Evolutionary conservation across 176 grass and related monocot species (phyloP).

Genomic region (Cenchrus americanus): DNA sequence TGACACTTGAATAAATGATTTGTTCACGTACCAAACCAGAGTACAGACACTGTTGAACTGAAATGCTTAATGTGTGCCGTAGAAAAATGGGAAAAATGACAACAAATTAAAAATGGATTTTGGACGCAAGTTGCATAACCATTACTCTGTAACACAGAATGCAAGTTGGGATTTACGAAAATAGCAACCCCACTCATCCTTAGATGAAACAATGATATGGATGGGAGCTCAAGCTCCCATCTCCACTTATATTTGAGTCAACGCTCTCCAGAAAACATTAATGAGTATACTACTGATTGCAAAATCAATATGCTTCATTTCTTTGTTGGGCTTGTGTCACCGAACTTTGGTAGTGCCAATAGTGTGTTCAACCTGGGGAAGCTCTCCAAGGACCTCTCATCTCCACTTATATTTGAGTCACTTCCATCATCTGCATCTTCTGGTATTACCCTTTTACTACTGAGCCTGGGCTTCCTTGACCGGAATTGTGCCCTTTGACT

Average conservation of each 20-base stretch:
- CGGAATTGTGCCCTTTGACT: conserved; percentile 7
- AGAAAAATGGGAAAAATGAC: conserved; percentile 34
- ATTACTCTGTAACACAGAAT: conserved; percentile 25
- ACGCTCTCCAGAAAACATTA: conserved; percentile 14
- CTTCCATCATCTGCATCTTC: conserved; percentile 46
- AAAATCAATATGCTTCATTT: conserved; percentile 38
- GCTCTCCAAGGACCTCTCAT: conserved; percentile 53
- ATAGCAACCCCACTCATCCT: conserved; percentile 43
- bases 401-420: conserved; percentile 44
- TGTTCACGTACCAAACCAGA: conserved; percentile 6
- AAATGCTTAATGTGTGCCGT: conserved; percentile 14
- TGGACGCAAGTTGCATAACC: conserved; percentile 2
- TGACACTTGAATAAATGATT: neutral
- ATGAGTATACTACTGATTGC: neutral
- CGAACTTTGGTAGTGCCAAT: conserved; percentile 54
- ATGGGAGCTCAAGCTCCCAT: conserved; percentile 23
- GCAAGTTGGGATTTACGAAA: conserved; percentile 52
- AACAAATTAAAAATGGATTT: conserved; percentile 13
- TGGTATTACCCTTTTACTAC: conserved; percentile 29
- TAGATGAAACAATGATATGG: conserved; percentile 4
- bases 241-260: too few species aligned
- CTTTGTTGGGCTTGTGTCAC: conserved; percentile 34
- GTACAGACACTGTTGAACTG: conserved; percentile 10
- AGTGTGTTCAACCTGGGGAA: conserved; percentile 63
- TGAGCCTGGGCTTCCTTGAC: conserved; percentile 28